A percentile compares a stretch with the other conserved stretches of the same genome.
Evolutionary conservation across 1,139 yeast genomes (phyloP).

Genomic region (Geotrichum histeridarum): DNA sequence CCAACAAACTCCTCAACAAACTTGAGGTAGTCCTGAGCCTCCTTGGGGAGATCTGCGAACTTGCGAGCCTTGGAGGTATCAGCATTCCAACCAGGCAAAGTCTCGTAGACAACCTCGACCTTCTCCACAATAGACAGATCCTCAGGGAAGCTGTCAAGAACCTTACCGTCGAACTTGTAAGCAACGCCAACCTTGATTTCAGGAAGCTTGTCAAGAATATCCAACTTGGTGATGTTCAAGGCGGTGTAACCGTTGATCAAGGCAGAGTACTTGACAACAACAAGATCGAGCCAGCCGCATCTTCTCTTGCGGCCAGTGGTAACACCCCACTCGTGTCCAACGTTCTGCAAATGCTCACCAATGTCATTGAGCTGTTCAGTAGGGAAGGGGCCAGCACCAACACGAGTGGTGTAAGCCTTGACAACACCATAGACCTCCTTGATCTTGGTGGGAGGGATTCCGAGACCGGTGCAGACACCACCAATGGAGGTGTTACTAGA

Average conservation of each 20-base stretch:
- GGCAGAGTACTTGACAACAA: conserved; percentile 85
- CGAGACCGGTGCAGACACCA: conserved; percentile 96
- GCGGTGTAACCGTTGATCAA: conserved; percentile 91
- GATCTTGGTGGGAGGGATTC: conserved; percentile 82
- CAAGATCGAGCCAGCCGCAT: conserved; percentile 98
- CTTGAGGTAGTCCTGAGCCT: conserved; percentile 76
- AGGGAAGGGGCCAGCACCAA: conserved; percentile 99
- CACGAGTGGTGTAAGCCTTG: conserved; percentile 97
- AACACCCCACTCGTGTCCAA: conserved; percentile 96
- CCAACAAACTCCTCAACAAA: conserved; percentile 78
- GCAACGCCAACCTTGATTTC: conserved; percentile 84
- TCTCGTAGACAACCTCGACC: conserved; percentile 84
- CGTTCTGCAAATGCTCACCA: conserved; percentile 82
- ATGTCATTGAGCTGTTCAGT: conserved; percentile 86
- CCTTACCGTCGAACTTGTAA: conserved; percentile 73
- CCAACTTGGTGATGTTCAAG: conserved; percentile 90
- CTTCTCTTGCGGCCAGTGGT: conserved; percentile 99
- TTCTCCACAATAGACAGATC: conserved; percentile 75
- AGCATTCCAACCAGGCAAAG: conserved; percentile 90
- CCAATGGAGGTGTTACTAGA: conserved; percentile 95
- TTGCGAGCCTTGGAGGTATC: conserved; percentile 69
- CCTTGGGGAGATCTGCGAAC: conserved; percentile 77
- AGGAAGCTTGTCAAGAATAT: conserved; percentile 83
- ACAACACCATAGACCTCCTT: conserved; percentile 89
- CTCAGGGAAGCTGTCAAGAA: conserved; percentile 80